phyloP scores from a whole-genome alignment of 1,284 basidiomycete genomes.

The Moesziomyces antarcticus region DNA sequence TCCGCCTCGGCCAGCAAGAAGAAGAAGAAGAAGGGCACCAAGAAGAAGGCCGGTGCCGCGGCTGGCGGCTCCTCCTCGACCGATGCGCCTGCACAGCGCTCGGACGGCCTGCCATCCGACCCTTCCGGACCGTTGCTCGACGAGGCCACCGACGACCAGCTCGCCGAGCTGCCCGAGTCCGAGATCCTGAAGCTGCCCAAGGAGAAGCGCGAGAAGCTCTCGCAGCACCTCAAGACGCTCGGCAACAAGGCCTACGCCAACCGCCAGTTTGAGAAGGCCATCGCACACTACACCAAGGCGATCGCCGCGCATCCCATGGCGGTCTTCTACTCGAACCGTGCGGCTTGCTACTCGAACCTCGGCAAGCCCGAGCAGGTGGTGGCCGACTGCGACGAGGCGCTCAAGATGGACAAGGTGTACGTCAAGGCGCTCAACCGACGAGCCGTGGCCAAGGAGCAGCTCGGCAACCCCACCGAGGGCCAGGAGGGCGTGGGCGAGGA shows the following conservation, averaged over 20 bases:
- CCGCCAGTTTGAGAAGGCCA: conserved; percentile 81
- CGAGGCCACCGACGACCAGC: conserved; percentile 60
- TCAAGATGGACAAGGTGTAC: conserved; percentile 85
- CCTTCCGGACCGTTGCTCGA: conserved; percentile 61
- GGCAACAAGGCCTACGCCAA: conserved; percentile 90
- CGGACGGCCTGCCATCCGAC: conserved; percentile 32
- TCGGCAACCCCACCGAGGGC: conserved; percentile 80
- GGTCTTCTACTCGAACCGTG: conserved; percentile 96
- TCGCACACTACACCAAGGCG: conserved; percentile 83
- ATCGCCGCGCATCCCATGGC: conserved; percentile 88
- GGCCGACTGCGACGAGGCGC: conserved; percentile 88
- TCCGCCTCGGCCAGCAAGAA: conserved; percentile 33
- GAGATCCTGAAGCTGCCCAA: conserved; percentile 59
- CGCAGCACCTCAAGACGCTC: conserved; percentile 83
- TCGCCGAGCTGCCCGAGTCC: conserved; percentile 54
- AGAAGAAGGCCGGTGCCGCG: conserved; percentile 42
- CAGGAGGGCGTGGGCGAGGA: conserved; percentile 58
- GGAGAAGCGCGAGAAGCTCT: conserved; percentile 74
- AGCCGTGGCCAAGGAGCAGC: conserved; percentile 83
- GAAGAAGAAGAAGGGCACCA: conserved; percentile 63
- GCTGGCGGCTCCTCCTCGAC: conserved; percentile 18
- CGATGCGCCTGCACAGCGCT: conserved; percentile 26
- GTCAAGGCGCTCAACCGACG: conserved; percentile 95
- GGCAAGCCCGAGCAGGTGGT: conserved; percentile 83
- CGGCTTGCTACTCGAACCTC: conserved; percentile 96